Base-by-base conservation (phyloP, 345 rosid genomes). In the Capsella bursapastoris region DNA sequence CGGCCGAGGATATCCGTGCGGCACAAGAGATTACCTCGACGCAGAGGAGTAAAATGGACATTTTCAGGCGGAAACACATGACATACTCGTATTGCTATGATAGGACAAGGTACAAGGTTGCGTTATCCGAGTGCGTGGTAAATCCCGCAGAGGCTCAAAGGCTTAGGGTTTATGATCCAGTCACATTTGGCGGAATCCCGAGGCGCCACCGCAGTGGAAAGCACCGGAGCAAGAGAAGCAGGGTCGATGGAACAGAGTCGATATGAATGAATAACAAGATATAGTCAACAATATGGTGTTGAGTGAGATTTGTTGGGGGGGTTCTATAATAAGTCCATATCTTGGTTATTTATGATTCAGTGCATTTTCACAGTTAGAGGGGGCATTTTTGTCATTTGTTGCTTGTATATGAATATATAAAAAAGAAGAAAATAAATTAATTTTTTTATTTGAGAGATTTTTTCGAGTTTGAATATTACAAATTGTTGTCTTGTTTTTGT, bases 81-180 rank as follows among this genome's bases (percentile, higher is more conserved):
- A 95, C 96, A 3, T 95, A 95, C 66, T 90, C 99, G 3, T 95
- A 95, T 50, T 92, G 99, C 86, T 95, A 92, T 15, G 99, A 95
- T 60, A 86, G 80, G 34, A 68, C 64, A 9, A 87, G 99, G 44
- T 95, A 90, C 86, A 89, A 79, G 66, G 81, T 71, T 58, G 85
- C 97, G 34, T 90, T 84, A 3, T 32, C 92, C 0, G 99, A 95
- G 68, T 95, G 99, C 7, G 84, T 86, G 50, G 78, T 87, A 3
- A 84, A 76, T 57, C 85, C 87, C 4, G 65, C 68, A 4, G 99
- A 83, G 83, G 92, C 91, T 0, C 69, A 81, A 49, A 79, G 88
- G 14, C 96, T 95, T 62, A 84, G 74, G 44, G 72, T 58, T 10
- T 89, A 82, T 0, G 98, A 95, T 78, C 99, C 96, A 0, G 89